Base-by-base conservation (phyloP, 1,284 basidiomycete genomes). In the Leccinum pachyderme region DNA sequence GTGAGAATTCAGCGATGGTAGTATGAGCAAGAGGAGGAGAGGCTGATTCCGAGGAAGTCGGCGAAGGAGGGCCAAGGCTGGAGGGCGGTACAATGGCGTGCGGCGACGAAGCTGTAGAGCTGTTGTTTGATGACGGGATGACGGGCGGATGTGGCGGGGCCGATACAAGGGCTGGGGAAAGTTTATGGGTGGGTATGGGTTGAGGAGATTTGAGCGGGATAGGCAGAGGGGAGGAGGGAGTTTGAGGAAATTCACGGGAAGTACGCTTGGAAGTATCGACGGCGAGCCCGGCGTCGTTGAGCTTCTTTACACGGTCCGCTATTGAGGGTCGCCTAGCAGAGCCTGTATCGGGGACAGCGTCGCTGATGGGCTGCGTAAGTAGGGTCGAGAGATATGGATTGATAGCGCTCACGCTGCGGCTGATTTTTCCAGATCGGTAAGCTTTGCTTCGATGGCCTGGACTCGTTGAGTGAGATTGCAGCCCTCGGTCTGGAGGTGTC, bases 51-150 rank as follows among this genome's bases (percentile, higher is more conserved):
- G 80, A 84, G 9, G 86, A 85, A 6, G 80, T 75, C 3, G 88
- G 89, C 3, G 89, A 90, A 6, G 88, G 85, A 32, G 87, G 86
- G 4, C 86, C 87, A 24, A 91, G 73, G 25, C 80, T 80, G 5
- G 86, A 84, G 2, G 84, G 78, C 0, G 84, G 81, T 7, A 90
- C 84, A 37, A 89, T 75, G 3, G 80, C 78, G 61, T 86, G 86
- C 6, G 77, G 58, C 63, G 75, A 59, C 72, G 70, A 67, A 28
- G 64, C 25, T 11, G 66, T 52, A 41, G 72, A 65, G n/a, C 61
- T 67, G 35, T 52, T 61, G 59, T 62, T 58, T 5, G 74, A 67
- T 28, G 73, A 63, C 28, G 75, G 69, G 11, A 68, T 57, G 37
- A 60, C 24, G 31, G 49, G 44, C 27, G 54, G 56, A n/a, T 56